Evolutionary conservation across 2,329 filamentous ascomycete species (phyloP), one percentile per base, ranked within the genome.

Genomic region (Sclerotinia spermophila): DNA sequence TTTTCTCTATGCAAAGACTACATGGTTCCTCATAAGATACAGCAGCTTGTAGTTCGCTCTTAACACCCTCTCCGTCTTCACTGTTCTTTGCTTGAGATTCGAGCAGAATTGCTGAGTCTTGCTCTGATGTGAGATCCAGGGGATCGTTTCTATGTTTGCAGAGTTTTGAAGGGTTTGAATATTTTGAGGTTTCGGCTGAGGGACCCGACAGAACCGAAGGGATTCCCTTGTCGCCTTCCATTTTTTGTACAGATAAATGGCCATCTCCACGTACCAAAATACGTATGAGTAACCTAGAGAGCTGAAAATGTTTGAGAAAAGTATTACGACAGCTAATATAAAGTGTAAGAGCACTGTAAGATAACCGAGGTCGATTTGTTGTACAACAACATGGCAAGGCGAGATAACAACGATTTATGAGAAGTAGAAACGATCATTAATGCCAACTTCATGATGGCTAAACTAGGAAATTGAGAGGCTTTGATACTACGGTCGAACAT

Each of bases 1-100:
- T 80, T 80, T 61, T 82, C 77, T 60, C 74, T 59, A 71, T 56
- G 59, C 76, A 77, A 13, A 71, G 64, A n/a, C 64, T 44, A 40
- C 76, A 76, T 48, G 62, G 56, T n/a, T 64, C 40, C 15, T n/a
- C 38, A 19, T 38, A 48, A 27, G 33, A 42, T 38, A 55, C 24
- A 7, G 4, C 67, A 19, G n/a, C 30, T 27, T 53, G 61, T 27
- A 5, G 19, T 38, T 65, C 15, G 24, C 6, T 51, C 10, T 13
- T 35, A 15, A n/a, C 15, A 15, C 33, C 11, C 33, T 42, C 33
- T 51, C 33, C 38, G n/a, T 19, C n/a, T 27, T 65, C 27, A 17
- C 17, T 38, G 15, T 58, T 44, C 10, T 8, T 44, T 21, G 27
- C 35, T 42, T 56, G 60, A 65, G 58, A 53, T 30, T 45, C 67